Evolutionary conservation across 768 basidiomycete species (phyloP), one percentile per base, ranked within the genome.

Genomic region (Leccinum longicurvipes): DNA sequence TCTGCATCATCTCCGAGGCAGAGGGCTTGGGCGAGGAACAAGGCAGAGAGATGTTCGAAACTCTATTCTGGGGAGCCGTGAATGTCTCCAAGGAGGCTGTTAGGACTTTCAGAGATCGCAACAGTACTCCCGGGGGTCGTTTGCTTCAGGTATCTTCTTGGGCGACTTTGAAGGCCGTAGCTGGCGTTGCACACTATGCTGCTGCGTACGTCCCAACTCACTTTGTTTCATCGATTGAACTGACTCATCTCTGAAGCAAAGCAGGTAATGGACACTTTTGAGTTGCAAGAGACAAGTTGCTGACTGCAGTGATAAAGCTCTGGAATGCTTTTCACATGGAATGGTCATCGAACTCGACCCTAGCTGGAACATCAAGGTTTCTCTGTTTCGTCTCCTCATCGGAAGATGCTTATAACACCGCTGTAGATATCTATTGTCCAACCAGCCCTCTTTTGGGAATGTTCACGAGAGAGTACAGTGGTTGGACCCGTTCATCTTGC

Each of bases 311-410:
- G 21, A 46, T 32, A n/a, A 56, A 76, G 75, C 76, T 12, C 50
- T 75, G n/a, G 75, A 76, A 52, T 75, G 73, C 19, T 58, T 77
- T 28, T 73, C 70, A 2, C 72, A 78, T 55, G 61, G 76, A 2
- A 57, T 79, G 25, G 64, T 63, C 4, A 60, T 65, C 41, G 79
- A 80, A 55, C 53, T 79, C 3, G 76, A 79, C 45, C 78, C 79
- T 11, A 64, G 28, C 21, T 80, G 79, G 79, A 77, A 79, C 50
- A 78, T 80, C 62, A 78, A 74, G 64, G 79, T 76, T 50, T n/a
- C 78, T 76, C 48, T 17, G 69, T 41, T 42, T 15, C 25, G 7
- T 15, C 27, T n/a, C 15, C 14, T 17, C 39, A 14, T 21, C 12
- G 24, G 15, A 42, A 27, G 27, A 41, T 12, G 19, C 24, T 34